phyloP scores from a whole-genome alignment of 2,329 filamentous ascomycete species.

The Thelonectria discophora region DNA sequence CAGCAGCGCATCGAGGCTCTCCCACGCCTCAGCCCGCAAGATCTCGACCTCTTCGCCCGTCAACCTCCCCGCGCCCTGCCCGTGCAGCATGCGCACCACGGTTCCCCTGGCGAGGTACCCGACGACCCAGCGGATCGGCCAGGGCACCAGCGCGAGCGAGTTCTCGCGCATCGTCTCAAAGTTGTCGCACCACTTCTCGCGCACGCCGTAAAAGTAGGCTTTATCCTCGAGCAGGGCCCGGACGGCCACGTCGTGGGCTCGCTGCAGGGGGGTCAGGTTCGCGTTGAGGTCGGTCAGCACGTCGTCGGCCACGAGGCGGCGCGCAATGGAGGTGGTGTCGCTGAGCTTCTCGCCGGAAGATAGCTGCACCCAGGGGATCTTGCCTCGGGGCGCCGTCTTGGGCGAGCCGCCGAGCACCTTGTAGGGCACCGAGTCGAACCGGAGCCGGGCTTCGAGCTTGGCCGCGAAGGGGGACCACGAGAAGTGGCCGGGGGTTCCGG shows the following conservation, averaged over 20 bases:
- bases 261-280: constrained; percentile 48
- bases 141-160: constrained; percentile 59
- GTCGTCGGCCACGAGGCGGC: constrained; percentile 51
- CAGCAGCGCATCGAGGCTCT: constrained; percentile 57
- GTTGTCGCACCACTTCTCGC: constrained; percentile 68
- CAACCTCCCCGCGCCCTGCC: constrained; percentile 65
- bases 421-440: constrained; percentile 61
- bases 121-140: constrained; percentile 59
- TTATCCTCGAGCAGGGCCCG: constrained; percentile 67
- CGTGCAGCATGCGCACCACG: constrained; percentile 55
- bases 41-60: constrained; percentile 57
- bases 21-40: constrained; percentile 63
- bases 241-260: constrained; percentile 60
- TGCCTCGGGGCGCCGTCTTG: constrained; percentile 60
- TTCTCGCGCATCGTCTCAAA: constrained; percentile 66
- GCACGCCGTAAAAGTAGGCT: constrained; percentile 63
- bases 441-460: constrained; percentile 70
- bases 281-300: constrained; percentile 59
- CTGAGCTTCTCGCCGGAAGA: constrained; percentile 45
- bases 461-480: constrained; percentile 70
- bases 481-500: constrained; percentile 49
- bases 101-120: constrained; percentile 59
- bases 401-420: constrained; percentile 54
- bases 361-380: constrained; percentile 66
- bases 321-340: constrained; percentile 66